phyloP scores from a whole-genome alignment of 2,329 filamentous ascomycete genomes.

The Ophiostoma triangulosporum region DNA sequence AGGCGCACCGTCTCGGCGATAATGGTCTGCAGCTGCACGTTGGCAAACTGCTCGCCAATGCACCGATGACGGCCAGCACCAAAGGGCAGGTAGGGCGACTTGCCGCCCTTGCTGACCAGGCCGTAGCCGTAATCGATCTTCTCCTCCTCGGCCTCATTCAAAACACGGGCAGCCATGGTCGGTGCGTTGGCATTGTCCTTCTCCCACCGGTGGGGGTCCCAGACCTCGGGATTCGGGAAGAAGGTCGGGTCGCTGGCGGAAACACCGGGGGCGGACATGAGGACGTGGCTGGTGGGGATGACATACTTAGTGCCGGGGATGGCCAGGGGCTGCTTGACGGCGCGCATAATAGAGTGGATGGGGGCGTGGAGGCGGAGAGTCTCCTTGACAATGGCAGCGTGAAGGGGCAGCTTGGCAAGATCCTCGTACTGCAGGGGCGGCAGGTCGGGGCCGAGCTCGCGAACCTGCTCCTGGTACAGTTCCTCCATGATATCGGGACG shows the following conservation, averaged over 20 bases:
- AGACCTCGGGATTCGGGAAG: constrained; percentile 70
- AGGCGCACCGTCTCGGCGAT: constrained; percentile 59
- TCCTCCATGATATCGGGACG: constrained; percentile 57
- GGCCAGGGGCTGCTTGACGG: constrained; percentile 77
- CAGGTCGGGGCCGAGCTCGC: constrained; percentile 58
- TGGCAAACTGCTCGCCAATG: constrained; percentile 94
- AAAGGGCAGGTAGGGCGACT: constrained; percentile 85
- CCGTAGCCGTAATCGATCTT: constrained; percentile 92
- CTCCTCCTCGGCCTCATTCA: constrained; percentile 46
- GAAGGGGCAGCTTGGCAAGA: constrained; percentile 64
- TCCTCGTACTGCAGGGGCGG: constrained; percentile 65
- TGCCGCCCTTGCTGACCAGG: constrained; percentile 78
- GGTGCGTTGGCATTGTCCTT: constrained; percentile 44
- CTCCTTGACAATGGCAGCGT: constrained; percentile 78
- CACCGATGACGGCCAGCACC: constrained; percentile 86
- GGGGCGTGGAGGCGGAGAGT: constrained; percentile 82
- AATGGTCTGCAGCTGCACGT: constrained; percentile 81
- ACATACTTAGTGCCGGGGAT: constrained; percentile 72
- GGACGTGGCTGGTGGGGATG: constrained; percentile 65
- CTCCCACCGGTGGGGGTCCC: constrained; percentile 90
- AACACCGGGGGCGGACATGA: constrained; percentile 77
- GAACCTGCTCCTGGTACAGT: constrained; percentile 64
- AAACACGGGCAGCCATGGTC: constrained; percentile 24
- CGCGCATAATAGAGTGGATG: constrained; percentile 89
- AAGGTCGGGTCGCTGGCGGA: constrained; percentile 56